Percentiles rank a stretch among this genome's conserved stretches.
Conservation (phyloP, 495 filamentous ascomycete species). For the Astrothelium macrocarpum region DNA sequence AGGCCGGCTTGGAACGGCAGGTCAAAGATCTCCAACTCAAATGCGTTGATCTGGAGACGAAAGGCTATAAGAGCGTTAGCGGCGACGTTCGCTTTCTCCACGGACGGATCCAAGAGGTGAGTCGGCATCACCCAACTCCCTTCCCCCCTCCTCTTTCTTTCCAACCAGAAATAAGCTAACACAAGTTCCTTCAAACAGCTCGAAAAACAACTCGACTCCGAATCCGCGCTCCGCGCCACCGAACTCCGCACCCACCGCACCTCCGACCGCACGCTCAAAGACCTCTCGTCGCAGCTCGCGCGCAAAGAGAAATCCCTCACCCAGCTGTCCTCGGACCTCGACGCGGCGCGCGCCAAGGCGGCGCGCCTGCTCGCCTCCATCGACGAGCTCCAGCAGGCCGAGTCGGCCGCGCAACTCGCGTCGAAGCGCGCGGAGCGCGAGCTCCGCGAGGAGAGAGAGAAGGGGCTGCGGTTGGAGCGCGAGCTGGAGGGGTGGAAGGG, state of each 20-base stretch:
- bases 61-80: conserved; percentile 86
- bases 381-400: conserved; percentile 82
- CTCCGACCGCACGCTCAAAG: conserved; percentile 87
- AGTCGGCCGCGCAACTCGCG: conserved; percentile 67
- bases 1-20: conserved; percentile 78
- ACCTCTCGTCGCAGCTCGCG: conserved; percentile 86
- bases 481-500: conserved; percentile 83
- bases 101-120: conserved; percentile 91
- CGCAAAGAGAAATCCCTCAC: conserved; percentile 75
- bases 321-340: conserved; percentile 72
- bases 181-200: conserved; percentile 45
- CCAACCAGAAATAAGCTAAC: conserved; percentile 21
- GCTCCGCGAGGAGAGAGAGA: conserved; percentile 80
- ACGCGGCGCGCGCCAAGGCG: conserved; percentile 75
- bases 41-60: conserved; percentile 89
- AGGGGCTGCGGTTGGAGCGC: conserved; percentile 67
- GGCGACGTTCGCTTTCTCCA: conserved; percentile 94
- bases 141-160: conserved; percentile 16
- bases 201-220: conserved; percentile 79
- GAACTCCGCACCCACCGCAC: conserved; percentile 83
- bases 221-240: conserved; percentile 64
- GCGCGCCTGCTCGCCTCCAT: conserved; percentile 82
- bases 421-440: conserved; percentile 82
- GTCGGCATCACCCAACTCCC: conserved; percentile 20
- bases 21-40: conserved; percentile 85